Percentiles rank a stretch among this genome's conserved stretches.
phyloP scores from a whole-genome alignment of 140 eudicot genomes.

The Artemisia princeps region DNA sequence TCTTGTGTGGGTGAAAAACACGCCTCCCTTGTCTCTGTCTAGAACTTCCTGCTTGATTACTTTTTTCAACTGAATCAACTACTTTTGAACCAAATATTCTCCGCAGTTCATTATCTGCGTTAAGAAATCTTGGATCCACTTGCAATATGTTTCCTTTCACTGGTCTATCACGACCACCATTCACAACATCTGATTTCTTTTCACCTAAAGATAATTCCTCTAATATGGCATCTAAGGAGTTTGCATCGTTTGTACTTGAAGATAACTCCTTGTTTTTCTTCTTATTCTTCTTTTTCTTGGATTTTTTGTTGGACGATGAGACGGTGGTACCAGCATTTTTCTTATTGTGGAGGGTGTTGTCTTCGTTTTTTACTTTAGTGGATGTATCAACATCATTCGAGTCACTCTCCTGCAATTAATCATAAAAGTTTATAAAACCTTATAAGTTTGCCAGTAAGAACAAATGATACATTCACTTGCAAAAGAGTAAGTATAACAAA shows the following conservation, averaged over 20 bases:
- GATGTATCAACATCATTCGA: constrained; percentile 28
- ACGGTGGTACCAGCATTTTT: constrained; percentile 24
- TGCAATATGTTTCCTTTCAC: constrained; percentile 44
- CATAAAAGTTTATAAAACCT: background rate
- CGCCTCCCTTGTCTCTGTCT: constrained; percentile 68
- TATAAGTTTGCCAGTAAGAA: background rate
- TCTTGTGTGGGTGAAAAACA: constrained; percentile 46
- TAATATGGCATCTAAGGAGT: constrained; percentile 28
- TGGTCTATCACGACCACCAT: constrained; percentile 6
- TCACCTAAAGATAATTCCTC: constrained; percentile 42
- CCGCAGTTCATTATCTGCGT: constrained; percentile 79
- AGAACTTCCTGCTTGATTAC: constrained; percentile 58
- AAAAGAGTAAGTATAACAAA: too few species aligned
- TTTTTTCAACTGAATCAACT: constrained; percentile 61
- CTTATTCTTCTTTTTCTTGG: constrained; percentile 86
- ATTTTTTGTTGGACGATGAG: constrained; percentile 34
- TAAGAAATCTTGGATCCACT: constrained; percentile 71
- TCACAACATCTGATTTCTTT: constrained; percentile 26
- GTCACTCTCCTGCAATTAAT: constrained; percentile 49
- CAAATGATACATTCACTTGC: too few species aligned
- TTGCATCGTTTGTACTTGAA: constrained; percentile 16
- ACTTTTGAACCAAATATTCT: constrained; percentile 91
- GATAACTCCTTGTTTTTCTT: constrained; percentile 46
- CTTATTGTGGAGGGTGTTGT: constrained; percentile 9
- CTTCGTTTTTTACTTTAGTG: constrained; percentile 20